phyloP scores from a whole-genome alignment of 495 filamentous ascomycete species.

The Extremus antarcticus region DNA sequence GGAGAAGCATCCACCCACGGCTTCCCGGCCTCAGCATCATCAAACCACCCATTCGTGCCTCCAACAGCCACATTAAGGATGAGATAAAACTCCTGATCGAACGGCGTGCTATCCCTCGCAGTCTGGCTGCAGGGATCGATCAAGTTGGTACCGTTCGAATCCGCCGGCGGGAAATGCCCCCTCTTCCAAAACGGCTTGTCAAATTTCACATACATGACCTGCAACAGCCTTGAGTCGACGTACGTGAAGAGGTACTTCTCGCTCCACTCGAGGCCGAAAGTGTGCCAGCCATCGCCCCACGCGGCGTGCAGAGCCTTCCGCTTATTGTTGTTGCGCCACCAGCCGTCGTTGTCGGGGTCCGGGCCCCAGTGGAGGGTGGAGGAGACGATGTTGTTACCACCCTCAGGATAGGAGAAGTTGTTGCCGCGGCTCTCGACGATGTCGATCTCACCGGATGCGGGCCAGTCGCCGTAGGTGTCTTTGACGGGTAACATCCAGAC shows the following conservation, averaged over 20 bases:
- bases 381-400: slow-evolving; percentile 74
- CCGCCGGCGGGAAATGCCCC: slow-evolving; percentile 60
- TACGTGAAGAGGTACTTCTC: slow-evolving; percentile 84
- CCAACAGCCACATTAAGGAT: slow-evolving; percentile 77
- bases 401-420: slow-evolving; percentile 59
- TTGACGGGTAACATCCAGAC: slow-evolving; percentile 84
- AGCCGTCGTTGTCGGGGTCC: slow-evolving; percentile 49
- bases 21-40: slow-evolving; percentile 57
- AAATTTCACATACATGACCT: slow-evolving; percentile 72
- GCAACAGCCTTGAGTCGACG: slow-evolving; percentile 65
- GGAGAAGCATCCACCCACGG: slow-evolving; percentile 64
- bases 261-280: slow-evolving; percentile 74
- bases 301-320: slow-evolving; percentile 65
- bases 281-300: slow-evolving; percentile 56
- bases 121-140: slow-evolving; percentile 58
- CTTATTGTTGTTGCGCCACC: slow-evolving; percentile 71
- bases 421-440: slow-evolving; percentile 72
- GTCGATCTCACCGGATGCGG: slow-evolving; percentile 76
- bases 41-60: slow-evolving; percentile 75
- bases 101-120: slow-evolving; percentile 54
- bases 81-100: slow-evolving; percentile 72
- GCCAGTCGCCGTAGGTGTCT: slow-evolving; percentile 65
- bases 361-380: slow-evolving; percentile 76
- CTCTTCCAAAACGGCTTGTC: slow-evolving; percentile 58
- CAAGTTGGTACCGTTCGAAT: slow-evolving; percentile 58